Percentiles rank a stretch among this genome's conserved stretches.
Evolutionary conservation across 78 protist species (phyloP).

Genomic region (Planoprotostelium fungivorum): DNA sequence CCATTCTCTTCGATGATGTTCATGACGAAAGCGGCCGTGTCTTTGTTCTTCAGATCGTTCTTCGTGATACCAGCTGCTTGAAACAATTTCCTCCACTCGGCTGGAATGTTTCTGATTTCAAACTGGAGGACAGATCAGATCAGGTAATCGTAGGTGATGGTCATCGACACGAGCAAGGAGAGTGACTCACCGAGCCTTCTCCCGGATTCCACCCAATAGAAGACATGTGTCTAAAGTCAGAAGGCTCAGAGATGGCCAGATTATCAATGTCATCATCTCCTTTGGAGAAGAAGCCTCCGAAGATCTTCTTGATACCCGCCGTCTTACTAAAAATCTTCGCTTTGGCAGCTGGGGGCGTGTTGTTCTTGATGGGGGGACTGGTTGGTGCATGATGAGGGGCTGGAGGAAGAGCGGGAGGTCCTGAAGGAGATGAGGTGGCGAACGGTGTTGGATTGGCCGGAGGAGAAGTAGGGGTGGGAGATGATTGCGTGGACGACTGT

Average conservation of each 20-base stretch:
- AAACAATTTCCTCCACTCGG: conserved; percentile 41
- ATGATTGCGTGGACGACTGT: background rate
- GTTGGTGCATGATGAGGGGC: background rate
- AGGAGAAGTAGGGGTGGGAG: background rate
- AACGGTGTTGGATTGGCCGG: too few relatives aligned
- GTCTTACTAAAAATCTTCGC: conserved; percentile 5
- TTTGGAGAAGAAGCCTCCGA: conserved; percentile 18
- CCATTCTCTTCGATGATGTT: conserved; percentile 43
- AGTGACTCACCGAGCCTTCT: conserved; percentile 23
- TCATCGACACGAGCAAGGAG: too few relatives aligned
- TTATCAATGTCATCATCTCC: conserved; percentile 10
- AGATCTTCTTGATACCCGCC: conserved; percentile 32
- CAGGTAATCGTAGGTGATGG: too few relatives aligned
- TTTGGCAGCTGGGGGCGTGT: conserved; percentile 7
- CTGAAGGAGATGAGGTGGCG: too few relatives aligned
- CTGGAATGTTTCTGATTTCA: conserved; percentile 48
- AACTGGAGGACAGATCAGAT: background rate
- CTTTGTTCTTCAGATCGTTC: conserved; percentile 55
- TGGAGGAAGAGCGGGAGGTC: too few relatives aligned
- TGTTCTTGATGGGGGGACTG: too few relatives aligned
- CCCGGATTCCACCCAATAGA: conserved; percentile 53
- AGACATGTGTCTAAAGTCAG: conserved; percentile 47
- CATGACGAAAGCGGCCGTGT: conserved; percentile 61
- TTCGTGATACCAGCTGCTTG: conserved; percentile 52
- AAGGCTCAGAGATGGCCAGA: conserved; percentile 47